Percentiles rank a stretch among this genome's conserved stretches.
These are phyloP conservation scores for Azolla pinnata DNA, from an alignment of 75 land plant species.

Conservation along the genomic window DNA sequence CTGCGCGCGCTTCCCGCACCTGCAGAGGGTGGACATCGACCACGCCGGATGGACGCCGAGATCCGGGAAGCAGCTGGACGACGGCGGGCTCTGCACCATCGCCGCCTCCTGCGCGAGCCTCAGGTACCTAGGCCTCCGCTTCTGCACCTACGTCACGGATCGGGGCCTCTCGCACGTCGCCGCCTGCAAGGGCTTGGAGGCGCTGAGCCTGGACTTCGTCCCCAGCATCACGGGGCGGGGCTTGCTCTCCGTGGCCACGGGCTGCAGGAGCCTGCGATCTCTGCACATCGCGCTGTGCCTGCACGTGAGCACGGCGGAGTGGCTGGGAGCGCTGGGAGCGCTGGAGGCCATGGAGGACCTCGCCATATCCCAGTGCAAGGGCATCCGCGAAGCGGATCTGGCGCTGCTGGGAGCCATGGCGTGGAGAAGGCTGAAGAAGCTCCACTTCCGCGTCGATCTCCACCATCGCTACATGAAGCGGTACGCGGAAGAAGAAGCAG, in stretches of 20 bases:
- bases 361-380: conserved; percentile 54
- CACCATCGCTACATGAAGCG: conserved; percentile 51
- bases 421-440: conserved; percentile 43
- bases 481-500: conserved; percentile 24
- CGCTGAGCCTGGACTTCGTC: conserved; percentile 56
- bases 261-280: conserved; percentile 43
- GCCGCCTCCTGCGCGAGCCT: conserved; percentile 44
- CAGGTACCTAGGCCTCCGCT: conserved; percentile 45
- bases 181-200: conserved; percentile 41
- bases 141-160: conserved; percentile 68
- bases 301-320: conserved; percentile 53
- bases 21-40: conserved; percentile 45
- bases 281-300: conserved; percentile 63
- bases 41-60: conserved; percentile 78
- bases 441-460: conserved; percentile 62
- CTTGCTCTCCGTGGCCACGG: conserved; percentile 54
- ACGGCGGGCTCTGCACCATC: conserved; percentile 46
- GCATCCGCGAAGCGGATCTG: conserved; percentile 67
- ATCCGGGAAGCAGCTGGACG: conserved; percentile 55
- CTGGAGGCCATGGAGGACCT: conserved; percentile 54
- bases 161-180: conserved; percentile 44
- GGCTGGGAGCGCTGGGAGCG: conserved; percentile 70
- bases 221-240: conserved; percentile 66
- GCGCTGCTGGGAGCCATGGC: conserved; percentile 47
- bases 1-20: conserved; percentile 50